Percentiles rank a stretch among this genome's conserved stretches.
These are phyloP conservation scores for Penstemon newberryi DNA, from an alignment of 257 asterid genomes.

Conservation along the genomic window DNA sequence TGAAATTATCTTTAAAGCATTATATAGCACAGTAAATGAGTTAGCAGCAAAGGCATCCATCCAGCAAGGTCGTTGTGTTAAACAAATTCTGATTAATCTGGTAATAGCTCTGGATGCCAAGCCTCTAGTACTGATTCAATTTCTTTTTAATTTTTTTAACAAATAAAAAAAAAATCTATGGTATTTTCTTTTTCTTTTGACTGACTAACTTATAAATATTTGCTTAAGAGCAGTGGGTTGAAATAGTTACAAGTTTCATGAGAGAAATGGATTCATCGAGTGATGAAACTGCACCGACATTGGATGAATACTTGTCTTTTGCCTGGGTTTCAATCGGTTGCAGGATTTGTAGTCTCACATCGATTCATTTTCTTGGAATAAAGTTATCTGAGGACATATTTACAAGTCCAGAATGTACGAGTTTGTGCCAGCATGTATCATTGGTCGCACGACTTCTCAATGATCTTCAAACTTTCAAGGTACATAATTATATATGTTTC, in stretches of 20 bases:
- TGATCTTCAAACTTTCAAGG: slow-evolving; percentile 37
- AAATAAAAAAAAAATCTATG: too few species aligned
- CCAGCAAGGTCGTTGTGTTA: slow-evolving; percentile 38
- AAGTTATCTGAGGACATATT: slow-evolving; percentile 29
- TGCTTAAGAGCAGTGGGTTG: slow-evolving; percentile 31
- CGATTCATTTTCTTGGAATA: slow-evolving; percentile 31
- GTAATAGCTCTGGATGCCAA: slow-evolving; percentile 17
- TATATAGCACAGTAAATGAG: slow-evolving; percentile 38
- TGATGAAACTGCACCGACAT: slow-evolving; percentile 19
- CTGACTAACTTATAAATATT: background rate
- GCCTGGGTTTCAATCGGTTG: slow-evolving; percentile 27
- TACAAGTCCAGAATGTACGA: slow-evolving; percentile 24
- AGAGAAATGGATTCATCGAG: slow-evolving; percentile 30
- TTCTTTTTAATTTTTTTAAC: background rate
- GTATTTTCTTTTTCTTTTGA: background rate
- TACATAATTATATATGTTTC: background rate
- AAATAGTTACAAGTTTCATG: slow-evolving; percentile 25
- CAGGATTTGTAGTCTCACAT: slow-evolving; percentile 27
- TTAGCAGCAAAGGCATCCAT: slow-evolving; percentile 36
- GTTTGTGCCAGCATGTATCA: slow-evolving; percentile 27
- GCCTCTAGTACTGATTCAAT: background rate
- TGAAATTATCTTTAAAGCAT: slow-evolving; percentile 30
- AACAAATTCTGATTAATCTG: slow-evolving; percentile 28
- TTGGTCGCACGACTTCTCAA: slow-evolving; percentile 32
- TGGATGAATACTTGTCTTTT: slow-evolving; percentile 37